Conservation (phyloP, 1,284 basidiomycete genomes). For the Irpex lacteus region DNA sequence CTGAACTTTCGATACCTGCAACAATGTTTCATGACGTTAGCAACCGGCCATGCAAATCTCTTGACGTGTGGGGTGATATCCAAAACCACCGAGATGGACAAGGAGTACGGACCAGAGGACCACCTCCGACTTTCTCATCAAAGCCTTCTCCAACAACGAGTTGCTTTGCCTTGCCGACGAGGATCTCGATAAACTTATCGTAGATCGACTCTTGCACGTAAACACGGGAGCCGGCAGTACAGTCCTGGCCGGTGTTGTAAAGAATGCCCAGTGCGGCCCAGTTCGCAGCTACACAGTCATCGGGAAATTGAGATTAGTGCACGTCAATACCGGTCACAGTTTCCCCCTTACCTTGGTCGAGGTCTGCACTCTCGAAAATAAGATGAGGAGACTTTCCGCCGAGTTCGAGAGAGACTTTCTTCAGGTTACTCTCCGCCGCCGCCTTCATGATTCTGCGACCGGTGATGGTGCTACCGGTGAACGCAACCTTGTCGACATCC, state of each 20-base stretch:
- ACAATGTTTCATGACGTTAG: neutral
- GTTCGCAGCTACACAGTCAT: conserved; percentile 56
- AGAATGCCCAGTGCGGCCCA: conserved; percentile 84
- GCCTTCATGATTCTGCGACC: conserved; percentile 91
- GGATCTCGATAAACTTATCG: conserved; percentile 73
- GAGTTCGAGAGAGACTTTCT: conserved; percentile 89
- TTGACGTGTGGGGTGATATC: no score
- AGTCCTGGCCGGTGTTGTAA: conserved; percentile 86
- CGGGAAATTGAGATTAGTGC: no score
- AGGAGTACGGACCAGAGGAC: conserved; percentile 65
- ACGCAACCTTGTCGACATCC: conserved; percentile 84
- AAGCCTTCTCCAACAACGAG: conserved; percentile 80
- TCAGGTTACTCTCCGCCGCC: conserved; percentile 91
- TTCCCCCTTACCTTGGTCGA: conserved; percentile 66
- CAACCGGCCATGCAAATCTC: neutral
- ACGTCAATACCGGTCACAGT: no score
- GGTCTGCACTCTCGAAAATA: conserved; percentile 77
- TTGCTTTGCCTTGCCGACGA: conserved; percentile 68
- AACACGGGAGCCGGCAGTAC: conserved; percentile 83
- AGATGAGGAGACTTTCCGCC: conserved; percentile 95
- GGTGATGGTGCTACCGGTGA: conserved; percentile 84
- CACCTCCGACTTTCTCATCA: conserved; percentile 71
- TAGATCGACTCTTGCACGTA: conserved; percentile 86
- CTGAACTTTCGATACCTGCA: conserved; percentile 78
- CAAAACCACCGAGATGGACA: neutral